Evolutionary conservation across 2,329 filamentous ascomycete species (phyloP), one percentile per base, ranked within the genome.

Genomic region (Colletotrichum melonis): DNA sequence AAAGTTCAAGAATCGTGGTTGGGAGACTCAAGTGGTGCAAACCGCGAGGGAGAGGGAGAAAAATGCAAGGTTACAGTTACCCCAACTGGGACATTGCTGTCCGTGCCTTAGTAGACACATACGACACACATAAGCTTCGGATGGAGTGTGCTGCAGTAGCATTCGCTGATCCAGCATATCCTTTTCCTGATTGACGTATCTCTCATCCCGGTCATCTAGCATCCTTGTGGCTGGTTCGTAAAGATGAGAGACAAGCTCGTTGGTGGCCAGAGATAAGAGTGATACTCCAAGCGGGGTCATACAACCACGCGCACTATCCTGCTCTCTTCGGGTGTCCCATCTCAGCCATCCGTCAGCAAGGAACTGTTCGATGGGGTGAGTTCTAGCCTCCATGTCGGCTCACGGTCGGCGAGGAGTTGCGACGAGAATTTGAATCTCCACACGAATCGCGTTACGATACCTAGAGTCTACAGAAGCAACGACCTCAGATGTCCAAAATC

Each of bases 201-300:
- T 63, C 60, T 54, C 24, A 63, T 54, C 60, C 60, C 16, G 46
- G 46, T 19, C 46, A 54, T 24, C 14, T 22, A 35, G 46, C 35
- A 54, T 35, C 42, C 46, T 54, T 63, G 46, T 54, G 28, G 19
- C 60, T 63, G 38, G 28, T 35, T 63, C 12, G 46, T 30, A 49
- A 7, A 2, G 35, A 28, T 26, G 28, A 26, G 14, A 46, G 22
- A 14, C 12, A 14, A n/a, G n/a, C n/a, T 35, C 46, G 28, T 52
- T 35, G 60, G 46, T n/a, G 26, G 28, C 4, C 60, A 32, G 16
- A 63, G 60, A 63, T 63, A 63, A 63, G 60, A 30, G 12, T 35
- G 46, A 35, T 63, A 35, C n/a, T 7, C n/a, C 2, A n/a, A 54
- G 60, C 54, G 46, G 60, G 46, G 60, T 35, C 28, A 9, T 16